Conservation (phyloP, 2,329 filamentous ascomycete genomes). For the Westerdykella ornata region DNA sequence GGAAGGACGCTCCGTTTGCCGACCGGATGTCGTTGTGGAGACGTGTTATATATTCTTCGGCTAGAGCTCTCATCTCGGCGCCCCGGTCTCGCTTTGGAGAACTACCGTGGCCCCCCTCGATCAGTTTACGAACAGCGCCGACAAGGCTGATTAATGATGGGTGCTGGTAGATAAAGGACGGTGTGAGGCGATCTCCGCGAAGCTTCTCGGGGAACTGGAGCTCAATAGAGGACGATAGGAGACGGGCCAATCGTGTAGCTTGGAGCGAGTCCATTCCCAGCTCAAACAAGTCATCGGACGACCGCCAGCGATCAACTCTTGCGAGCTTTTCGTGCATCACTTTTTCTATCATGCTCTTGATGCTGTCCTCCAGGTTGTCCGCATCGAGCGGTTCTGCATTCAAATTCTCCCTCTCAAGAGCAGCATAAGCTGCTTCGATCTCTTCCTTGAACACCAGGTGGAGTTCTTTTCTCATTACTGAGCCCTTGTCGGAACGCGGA, state of each 20-base stretch:
- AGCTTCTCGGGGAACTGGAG: no score
- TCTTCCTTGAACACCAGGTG: constrained; percentile 6
- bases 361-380: constrained; percentile 6
- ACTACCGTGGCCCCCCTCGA: no score
- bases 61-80: no score
- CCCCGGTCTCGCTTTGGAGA: no score
- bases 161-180: no score
- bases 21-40: neutral
- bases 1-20: no score
- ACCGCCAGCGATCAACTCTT: neutral
- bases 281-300: constrained; percentile 21
- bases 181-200: no score
- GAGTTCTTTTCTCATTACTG: constrained; percentile 7
- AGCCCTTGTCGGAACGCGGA: constrained; percentile 11
- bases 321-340: constrained; percentile 3
- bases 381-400: neutral
- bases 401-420: neutral
- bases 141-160: no score
- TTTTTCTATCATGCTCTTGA: constrained; percentile 1
- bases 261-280: constrained; percentile 25
- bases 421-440: constrained; percentile 4
- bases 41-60: no score
- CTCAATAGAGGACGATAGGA: no score
- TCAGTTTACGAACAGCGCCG: no score
- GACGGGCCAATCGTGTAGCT: neutral